These are phyloP conservation scores for Aspergillus egyptiacus DNA, from an alignment of 495 filamentous ascomycete species.

Conservation along the genomic window DNA sequence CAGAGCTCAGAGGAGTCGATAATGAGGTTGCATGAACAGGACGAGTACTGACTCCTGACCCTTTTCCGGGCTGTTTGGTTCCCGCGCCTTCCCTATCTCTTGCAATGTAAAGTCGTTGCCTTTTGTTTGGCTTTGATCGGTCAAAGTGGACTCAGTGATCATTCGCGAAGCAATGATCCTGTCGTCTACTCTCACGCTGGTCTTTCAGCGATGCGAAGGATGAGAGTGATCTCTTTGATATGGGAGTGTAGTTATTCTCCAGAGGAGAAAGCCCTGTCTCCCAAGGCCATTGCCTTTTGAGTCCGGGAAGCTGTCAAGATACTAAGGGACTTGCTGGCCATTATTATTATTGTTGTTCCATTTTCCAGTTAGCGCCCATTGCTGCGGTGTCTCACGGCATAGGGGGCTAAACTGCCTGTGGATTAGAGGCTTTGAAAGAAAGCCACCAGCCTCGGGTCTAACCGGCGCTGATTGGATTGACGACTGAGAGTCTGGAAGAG, in stretches of 20 bases:
- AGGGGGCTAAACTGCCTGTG: slow-evolving; percentile 16
- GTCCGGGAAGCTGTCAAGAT: slow-evolving; percentile 9
- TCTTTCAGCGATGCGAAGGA: too few relatives aligned
- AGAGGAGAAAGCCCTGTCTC: too few relatives aligned
- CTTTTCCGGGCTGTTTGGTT: slow-evolving; percentile 5
- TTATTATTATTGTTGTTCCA: too few relatives aligned
- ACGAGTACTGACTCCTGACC: neutral
- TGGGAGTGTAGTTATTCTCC: too few relatives aligned
- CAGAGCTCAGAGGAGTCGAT: neutral
- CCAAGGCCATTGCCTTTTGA: too few relatives aligned
- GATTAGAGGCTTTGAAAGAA: slow-evolving; percentile 13
- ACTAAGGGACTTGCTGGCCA: too few relatives aligned
- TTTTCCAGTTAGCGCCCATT: slow-evolving; percentile 3
- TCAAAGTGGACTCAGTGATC: neutral
- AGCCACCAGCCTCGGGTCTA: slow-evolving; percentile 6
- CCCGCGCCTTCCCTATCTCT: neutral
- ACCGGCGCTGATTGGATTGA: slow-evolving; percentile 12
- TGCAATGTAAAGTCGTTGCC: neutral
- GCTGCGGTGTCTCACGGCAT: slow-evolving; percentile 12
- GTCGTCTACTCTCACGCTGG: too few relatives aligned
- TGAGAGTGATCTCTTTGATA: neutral
- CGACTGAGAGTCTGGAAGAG: neutral
- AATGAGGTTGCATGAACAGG: neutral
- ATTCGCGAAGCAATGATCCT: neutral
- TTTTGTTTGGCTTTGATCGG: slow-evolving; percentile 10